Evolutionary conservation across 106 monocot genomes (phyloP).

Genomic region (Triglochin maritima): DNA sequence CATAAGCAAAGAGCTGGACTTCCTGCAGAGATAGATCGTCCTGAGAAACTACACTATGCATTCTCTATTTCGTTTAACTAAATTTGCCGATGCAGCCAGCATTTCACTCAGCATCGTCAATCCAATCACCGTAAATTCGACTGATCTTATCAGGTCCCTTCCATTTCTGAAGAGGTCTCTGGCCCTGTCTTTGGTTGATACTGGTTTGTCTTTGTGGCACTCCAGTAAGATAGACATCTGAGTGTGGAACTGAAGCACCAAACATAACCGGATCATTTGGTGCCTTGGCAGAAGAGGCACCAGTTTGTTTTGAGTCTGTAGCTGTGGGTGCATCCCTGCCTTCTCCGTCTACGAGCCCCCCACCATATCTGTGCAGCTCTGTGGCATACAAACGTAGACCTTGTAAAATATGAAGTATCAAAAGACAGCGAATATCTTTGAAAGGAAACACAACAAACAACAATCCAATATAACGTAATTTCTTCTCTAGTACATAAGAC

Average conservation of each 20-base stretch:
- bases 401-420: neutral
- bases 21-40: too few species aligned
- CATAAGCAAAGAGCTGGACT: too few species aligned
- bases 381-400: constrained; percentile 7
- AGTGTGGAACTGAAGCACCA: constrained; percentile 26
- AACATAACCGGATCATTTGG: constrained; percentile 28
- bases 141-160: constrained; percentile 92
- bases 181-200: constrained; percentile 41
- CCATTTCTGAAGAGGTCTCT: constrained; percentile 67
- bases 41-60: too few species aligned
- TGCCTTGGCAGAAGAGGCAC: constrained; percentile 25
- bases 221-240: constrained; percentile 69
- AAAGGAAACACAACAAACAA: too few species aligned
- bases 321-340: constrained; percentile 30
- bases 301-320: constrained; percentile 45
- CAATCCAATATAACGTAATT: too few species aligned
- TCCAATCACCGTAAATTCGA: constrained; percentile 95
- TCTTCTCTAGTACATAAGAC: too few species aligned
- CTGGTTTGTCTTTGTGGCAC: constrained; percentile 54
- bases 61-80: too few species aligned
- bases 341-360: constrained; percentile 51
- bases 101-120: constrained; percentile 54
- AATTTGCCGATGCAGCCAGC: neutral
- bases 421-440: neutral
- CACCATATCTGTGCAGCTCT: constrained; percentile 96